Base-by-base conservation (phyloP, 2,329 filamentous ascomycete species). In the Colletotrichum tofieldiae region DNA sequence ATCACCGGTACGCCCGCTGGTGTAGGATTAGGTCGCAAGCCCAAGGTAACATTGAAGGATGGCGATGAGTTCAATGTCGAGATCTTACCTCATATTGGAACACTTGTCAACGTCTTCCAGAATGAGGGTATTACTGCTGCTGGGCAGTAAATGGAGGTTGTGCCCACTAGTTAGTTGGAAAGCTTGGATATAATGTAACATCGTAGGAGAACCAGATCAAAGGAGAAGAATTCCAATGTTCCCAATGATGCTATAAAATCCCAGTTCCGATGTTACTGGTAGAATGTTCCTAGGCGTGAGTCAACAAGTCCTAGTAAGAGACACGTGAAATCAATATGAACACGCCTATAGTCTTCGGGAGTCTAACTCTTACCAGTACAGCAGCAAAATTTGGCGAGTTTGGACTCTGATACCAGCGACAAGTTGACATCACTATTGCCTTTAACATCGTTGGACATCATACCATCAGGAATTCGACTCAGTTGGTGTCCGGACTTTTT, bases 11-110 rank as follows among this genome's bases (percentile, higher is more conserved):
- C 83, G 1, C 83, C 83, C 1, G 81, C 84, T 0, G 83, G 83
- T 9, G 82, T 86, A 1, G 83, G 84, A 5, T 79, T 82, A 62
- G 80, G 81, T 0, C 80, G 77, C 58, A 80, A 79, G 47, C 82
- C 82, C 32, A 81, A 82, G 72, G 79, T 81, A 52, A 79, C 80
- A 32, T 75, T 86, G 9, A 75, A 79, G 11, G 78, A 82, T 6
- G 83, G 83, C 0, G 83, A 85, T 35, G 81, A 84, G 75, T 85
- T 85, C 47, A 78, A 78, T 2, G 83, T 86, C 1, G 84, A 86
- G 77, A 82, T 86, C 32, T 73, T 79, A 41, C 80, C 79, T 39
- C 79, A 84, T 71, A 82, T 86, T n/a, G 84, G 84, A 5, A 86
- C 82, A 4, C 73, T 86, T 56, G 75, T 81, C 58, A 85, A 82